Conservation (phyloP, 1,284 basidiomycete genomes). For the Amylostereum areolatum region DNA sequence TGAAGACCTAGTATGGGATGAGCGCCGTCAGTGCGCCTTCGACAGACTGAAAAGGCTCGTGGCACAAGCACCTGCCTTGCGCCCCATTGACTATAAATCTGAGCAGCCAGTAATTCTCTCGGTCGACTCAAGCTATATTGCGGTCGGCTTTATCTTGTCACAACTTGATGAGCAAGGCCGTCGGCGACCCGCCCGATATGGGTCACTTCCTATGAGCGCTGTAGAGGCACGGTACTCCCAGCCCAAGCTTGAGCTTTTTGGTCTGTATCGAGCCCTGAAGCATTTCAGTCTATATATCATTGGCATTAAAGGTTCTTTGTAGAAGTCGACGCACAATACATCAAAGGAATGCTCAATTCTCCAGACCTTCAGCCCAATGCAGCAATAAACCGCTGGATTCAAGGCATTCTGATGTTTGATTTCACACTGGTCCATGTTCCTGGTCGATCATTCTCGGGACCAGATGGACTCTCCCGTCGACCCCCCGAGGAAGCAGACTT, state of each 20-base stretch:
- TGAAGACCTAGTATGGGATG: constrained; percentile 20
- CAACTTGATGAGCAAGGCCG: constrained; percentile 19
- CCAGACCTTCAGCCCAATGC: constrained; percentile 31
- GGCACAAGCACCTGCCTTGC: constrained; percentile 15
- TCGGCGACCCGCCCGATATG: background rate
- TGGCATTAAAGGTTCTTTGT: constrained; percentile 23
- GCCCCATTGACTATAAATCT: constrained; percentile 23
- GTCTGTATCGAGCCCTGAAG: constrained; percentile 27
- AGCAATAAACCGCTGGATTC: constrained; percentile 34
- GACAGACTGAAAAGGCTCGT: constrained; percentile 22
- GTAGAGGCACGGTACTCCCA: constrained; percentile 32
- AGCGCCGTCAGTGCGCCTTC: constrained; percentile 17
- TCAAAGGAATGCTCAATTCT: constrained; percentile 32
- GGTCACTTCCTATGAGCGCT: constrained; percentile 29
- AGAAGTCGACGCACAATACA: constrained; percentile 30
- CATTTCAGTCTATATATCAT: constrained; percentile 24
- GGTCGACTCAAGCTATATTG: constrained; percentile 27
- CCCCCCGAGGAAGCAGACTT: constrained; percentile 14
- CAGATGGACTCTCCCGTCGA: constrained; percentile 26
- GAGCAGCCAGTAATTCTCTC: constrained; percentile 21
- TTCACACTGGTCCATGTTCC: constrained; percentile 30
- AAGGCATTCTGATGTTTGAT: constrained; percentile 28
- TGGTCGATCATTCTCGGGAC: constrained; percentile 19
- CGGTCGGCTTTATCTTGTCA: constrained; percentile 24
- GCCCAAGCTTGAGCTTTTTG: constrained; percentile 35